Percentiles rank a stretch among this genome's conserved stretches.
These are phyloP conservation scores for Delonix regia DNA, from an alignment of 306 rosid genomes.

Conservation along the genomic window DNA sequence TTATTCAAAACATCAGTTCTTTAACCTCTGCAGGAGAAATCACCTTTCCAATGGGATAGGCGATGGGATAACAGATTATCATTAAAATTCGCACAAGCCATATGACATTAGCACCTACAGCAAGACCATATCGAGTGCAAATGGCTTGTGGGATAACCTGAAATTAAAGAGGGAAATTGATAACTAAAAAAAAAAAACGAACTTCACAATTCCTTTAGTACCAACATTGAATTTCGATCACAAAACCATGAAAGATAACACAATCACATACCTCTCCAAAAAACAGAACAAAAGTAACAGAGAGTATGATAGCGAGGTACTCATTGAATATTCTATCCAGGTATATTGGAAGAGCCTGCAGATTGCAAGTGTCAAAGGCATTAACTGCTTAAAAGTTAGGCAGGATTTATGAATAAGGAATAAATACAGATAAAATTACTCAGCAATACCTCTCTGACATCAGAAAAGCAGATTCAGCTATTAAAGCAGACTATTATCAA, in stretches of 20 bases:
- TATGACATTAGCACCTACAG: slow-evolving; percentile 89
- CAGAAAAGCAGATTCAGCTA: neutral
- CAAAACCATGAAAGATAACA: neutral
- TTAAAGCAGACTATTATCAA: neutral
- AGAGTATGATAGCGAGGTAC: slow-evolving; percentile 89
- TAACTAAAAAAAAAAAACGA: neutral
- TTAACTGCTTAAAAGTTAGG: slow-evolving; percentile 35
- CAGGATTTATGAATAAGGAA: slow-evolving; percentile 34
- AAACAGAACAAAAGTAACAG: slow-evolving; percentile 89
- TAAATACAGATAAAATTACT: neutral
- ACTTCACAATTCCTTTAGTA: neutral
- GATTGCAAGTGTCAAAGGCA: slow-evolving; percentile 50
- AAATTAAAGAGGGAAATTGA: slow-evolving; percentile 15
- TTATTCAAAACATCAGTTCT: slow-evolving; percentile 12
- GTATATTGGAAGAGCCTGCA: slow-evolving; percentile 98
- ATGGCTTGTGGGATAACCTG: slow-evolving; percentile 99
- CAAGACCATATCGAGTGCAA: slow-evolving; percentile 95
- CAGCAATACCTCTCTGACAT: neutral
- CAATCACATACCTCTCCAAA: slow-evolving; percentile 80
- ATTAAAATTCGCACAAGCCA: slow-evolving; percentile 82
- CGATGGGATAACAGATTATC: slow-evolving; percentile 85
- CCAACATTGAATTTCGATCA: slow-evolving; percentile 15
- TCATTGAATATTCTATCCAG: slow-evolving; percentile 89
- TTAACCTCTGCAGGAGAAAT: slow-evolving; percentile 18
- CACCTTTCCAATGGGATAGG: slow-evolving; percentile 97